Base-by-base conservation (phyloP, 2,329 filamentous ascomycete species). In the Talaromyces amestolkiae region DNA sequence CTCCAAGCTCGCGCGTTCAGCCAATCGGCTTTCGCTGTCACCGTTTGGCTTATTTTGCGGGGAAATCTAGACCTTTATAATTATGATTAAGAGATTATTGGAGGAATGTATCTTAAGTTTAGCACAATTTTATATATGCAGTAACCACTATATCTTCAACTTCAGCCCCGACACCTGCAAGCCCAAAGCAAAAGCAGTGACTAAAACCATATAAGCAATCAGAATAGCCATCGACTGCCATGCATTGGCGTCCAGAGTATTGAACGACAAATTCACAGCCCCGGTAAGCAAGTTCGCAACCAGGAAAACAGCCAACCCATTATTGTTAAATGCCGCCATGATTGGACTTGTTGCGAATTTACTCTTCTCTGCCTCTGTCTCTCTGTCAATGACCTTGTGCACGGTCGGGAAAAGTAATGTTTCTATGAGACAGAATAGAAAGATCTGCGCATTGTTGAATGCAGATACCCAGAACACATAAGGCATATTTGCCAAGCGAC, bases 401-500 rank as follows among this genome's bases (percentile, higher is more conserved):
- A 90, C 85, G 1, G 83, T 81, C 0, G 92, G 91, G 76, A 97
- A 96, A 76, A 93, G 88, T 2, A 91, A 31, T 3, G 86, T 88
- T 76, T 99, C 94, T 27, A 95, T 84, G 15, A 89, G 75, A 72
- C 89, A 93, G 76, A 94, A 97, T 1, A 89, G 83, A 8, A 91
- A 81, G 10, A 99, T 82, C 75, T 97, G 92, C n/a, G 85, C 83
- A 67, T 87, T 89, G 80, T 98, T 99, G 82, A 95, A 97, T 2
- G 92, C 89, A n/a, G 89, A 85, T 8, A 96, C 90, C 93, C 94
- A 98, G 53, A 97, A 82, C 51, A 98, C 86, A 75, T 99, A 99
- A 0, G 95, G 93, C 68, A 97, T 84, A 73, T 99, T 99, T 9
- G 94, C 95, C 65, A 98, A 82, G 0, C 95, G 89, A 22, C 95